Evolutionary conservation across 139 green algal genomes (phyloP).

Genomic region (Auxenochlorella pyrenoidosa): DNA sequence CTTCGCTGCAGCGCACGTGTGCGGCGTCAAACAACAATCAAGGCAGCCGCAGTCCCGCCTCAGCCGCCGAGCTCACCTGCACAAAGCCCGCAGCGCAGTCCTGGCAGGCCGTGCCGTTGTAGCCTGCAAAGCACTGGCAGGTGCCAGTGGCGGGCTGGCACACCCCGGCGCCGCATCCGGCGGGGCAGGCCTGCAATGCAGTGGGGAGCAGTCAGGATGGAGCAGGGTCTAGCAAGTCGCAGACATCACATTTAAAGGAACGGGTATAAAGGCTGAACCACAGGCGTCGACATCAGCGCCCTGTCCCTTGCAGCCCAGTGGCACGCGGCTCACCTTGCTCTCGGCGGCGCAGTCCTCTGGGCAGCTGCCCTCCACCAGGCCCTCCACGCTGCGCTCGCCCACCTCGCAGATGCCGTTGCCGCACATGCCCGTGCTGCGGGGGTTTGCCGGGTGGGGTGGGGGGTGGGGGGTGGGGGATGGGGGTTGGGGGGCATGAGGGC

Average conservation of each 20-base stretch:
- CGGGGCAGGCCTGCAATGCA: constrained; percentile 54
- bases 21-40: too few species aligned
- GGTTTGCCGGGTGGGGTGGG: background rate
- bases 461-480: background rate
- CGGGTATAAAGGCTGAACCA: too few species aligned
- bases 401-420: constrained; percentile 66
- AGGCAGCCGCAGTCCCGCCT: too few species aligned
- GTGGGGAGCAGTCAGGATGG: too few species aligned
- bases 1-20: too few species aligned
- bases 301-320: background rate
- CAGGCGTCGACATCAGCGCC: too few species aligned
- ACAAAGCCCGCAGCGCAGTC: constrained; percentile 49
- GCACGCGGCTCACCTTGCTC: constrained; percentile 1
- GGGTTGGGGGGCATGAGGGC: too few species aligned
- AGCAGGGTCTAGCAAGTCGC: too few species aligned
- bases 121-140: constrained; percentile 57
- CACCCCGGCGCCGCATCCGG: background rate
- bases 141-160: constrained; percentile 46
- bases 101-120: constrained; percentile 42
- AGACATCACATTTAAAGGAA: too few species aligned
- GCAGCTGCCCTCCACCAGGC: constrained; percentile 51
- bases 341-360: constrained; percentile 57
- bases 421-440: constrained; percentile 51
- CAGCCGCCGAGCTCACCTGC: background rate
- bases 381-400: constrained; percentile 47